Base-by-base conservation (phyloP, 768 basidiomycete species). In the Pleurotus citrinopileatus region DNA sequence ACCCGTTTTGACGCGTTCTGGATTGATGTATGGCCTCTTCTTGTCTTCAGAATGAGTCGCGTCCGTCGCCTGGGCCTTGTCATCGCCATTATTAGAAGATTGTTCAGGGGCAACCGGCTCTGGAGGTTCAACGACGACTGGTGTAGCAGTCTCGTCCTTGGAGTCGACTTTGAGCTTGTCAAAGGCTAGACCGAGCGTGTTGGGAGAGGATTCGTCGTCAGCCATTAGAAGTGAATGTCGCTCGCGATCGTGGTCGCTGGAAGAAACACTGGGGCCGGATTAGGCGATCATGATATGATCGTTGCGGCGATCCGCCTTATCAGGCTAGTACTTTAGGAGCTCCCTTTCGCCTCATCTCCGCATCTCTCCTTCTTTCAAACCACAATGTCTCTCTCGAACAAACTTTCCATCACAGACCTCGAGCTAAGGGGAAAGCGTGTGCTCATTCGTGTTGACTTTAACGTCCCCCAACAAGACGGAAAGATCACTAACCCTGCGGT, bases 401-500 rank as follows among this genome's bases (percentile, higher is more conserved):
- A 98, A 72, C 83, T 98, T 61, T 81, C 90, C 57, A 91, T 98
- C 73, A 89, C 86, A 57, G 96, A 98, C 73, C 76, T 96, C 66
- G 82, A 87, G 61, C 85, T 98, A 79, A 83, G 83, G 60, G 87
- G 77, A 64, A 93, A 90, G 71, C 89, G 91, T 59, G 91, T 94
- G 61, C 87, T 96, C 66, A 91, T 96, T 66, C 89, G 93, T 61
- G 94, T 95, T 60, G 94, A 96, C 77, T 96, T 96, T 78, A 96
- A 96, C 68, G 94, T 96, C 56, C 94, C 94, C 58, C 87, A 92
- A 73, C 82, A 87, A 63, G 88, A 92, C 66, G 89, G 87, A 45
- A 86, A 86, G 67, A 94, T 98, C 79, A 96, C 96, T 42, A 99
- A 98, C 76, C 88, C 93, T 59, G 94, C 94, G 53, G 96, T 97